Percentiles rank a stretch among this genome's conserved stretches.
phyloP scores from a whole-genome alignment of 2,329 filamentous ascomycete genomes.

The Neofusicoccum cordaticola region DNA sequence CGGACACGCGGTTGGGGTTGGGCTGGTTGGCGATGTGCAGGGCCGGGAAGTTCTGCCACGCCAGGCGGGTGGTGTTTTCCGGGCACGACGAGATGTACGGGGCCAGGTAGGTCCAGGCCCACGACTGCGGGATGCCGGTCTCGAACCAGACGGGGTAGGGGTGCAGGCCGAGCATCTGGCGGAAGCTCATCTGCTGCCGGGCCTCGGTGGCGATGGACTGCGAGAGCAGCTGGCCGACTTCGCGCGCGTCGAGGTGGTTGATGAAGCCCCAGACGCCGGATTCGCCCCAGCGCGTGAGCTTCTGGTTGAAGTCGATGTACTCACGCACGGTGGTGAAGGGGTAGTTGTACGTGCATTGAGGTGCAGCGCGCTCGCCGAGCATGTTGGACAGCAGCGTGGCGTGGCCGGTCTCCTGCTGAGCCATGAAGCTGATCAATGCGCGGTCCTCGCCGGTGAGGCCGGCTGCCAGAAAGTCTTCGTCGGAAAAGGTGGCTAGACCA shows the following conservation, averaged over 20 bases:
- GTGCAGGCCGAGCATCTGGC: constrained; percentile 75
- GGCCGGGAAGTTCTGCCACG: constrained; percentile 82
- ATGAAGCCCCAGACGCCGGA: constrained; percentile 79
- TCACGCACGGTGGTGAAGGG: constrained; percentile 72
- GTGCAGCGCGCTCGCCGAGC: constrained; percentile 66
- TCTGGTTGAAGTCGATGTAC: constrained; percentile 80
- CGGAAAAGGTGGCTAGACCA: constrained; percentile 67
- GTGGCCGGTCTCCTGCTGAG: constrained; percentile 72
- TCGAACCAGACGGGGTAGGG: constrained; percentile 84
- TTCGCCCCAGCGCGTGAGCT: constrained; percentile 79
- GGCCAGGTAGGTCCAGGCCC: constrained; percentile 78
- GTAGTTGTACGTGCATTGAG: constrained; percentile 79
- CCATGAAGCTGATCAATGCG: constrained; percentile 72
- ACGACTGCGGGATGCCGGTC: constrained; percentile 75
- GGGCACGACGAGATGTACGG: constrained; percentile 80
- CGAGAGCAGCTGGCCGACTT: constrained; percentile 68
- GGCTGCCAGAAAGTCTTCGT: constrained; percentile 65
- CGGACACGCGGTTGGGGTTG: constrained; percentile 67
- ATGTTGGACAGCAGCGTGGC: constrained; percentile 76
- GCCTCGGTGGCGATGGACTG: constrained; percentile 78
- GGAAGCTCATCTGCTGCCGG: constrained; percentile 80
- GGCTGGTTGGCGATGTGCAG: constrained; percentile 72
- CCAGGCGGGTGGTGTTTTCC: constrained; percentile 66
- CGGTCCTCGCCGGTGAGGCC: constrained; percentile 69
- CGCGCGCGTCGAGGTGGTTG: constrained; percentile 71